Conservation (phyloP, 768 basidiomycete genomes). For the Lentinula guzmanii region DNA sequence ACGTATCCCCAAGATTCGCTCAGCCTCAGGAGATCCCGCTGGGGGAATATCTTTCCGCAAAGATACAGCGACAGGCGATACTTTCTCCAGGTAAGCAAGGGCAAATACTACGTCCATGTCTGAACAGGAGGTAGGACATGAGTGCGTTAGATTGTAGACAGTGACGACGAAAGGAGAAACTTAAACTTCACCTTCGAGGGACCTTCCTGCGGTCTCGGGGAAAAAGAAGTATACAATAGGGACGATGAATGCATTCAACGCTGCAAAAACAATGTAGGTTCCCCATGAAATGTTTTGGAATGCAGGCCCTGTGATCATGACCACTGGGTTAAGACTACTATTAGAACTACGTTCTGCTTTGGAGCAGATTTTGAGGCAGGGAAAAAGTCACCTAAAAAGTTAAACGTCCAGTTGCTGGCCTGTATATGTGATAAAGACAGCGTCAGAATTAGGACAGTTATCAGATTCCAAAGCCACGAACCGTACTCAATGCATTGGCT, state of each 20-base stretch:
- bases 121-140: slow-evolving; percentile 5
- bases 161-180: background rate
- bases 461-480: slow-evolving; percentile 5
- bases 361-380: background rate
- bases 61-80: slow-evolving; percentile 38
- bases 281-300: slow-evolving; percentile 54
- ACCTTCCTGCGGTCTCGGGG: slow-evolving; percentile 55
- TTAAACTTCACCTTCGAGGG: slow-evolving; percentile 36
- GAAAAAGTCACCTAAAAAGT: slow-evolving; percentile 31
- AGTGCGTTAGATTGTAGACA: too few species aligned
- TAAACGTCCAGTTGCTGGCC: slow-evolving; percentile 51
- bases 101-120: slow-evolving; percentile 46
- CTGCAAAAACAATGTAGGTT: slow-evolving; percentile 58
- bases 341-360: background rate
- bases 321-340: slow-evolving; percentile 23
- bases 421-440: slow-evolving; percentile 3
- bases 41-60: slow-evolving; percentile 36
- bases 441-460: background rate
- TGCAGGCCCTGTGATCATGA: slow-evolving; percentile 57
- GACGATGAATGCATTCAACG: slow-evolving; percentile 49
- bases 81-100: slow-evolving; percentile 34
- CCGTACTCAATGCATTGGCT: slow-evolving; percentile 59
- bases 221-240: slow-evolving; percentile 57
- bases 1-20: slow-evolving; percentile 32
- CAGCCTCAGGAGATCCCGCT: slow-evolving; percentile 39